Evolutionary conservation across 495 filamentous ascomycete species (phyloP).

Genomic region (Xylaria flabelliformis): DNA sequence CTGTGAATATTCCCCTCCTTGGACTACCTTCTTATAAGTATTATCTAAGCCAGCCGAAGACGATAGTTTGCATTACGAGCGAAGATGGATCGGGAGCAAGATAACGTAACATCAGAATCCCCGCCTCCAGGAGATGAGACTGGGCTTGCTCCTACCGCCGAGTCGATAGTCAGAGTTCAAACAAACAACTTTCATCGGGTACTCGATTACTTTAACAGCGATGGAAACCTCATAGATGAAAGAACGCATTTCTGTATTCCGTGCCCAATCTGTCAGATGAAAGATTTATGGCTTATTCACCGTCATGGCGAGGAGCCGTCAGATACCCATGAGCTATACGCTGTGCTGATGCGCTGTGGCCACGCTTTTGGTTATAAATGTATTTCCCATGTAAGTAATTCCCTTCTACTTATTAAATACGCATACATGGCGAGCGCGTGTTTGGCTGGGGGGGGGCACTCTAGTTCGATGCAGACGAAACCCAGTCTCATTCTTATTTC

Average conservation of each 20-base stretch:
- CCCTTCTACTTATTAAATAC: too few relatives aligned
- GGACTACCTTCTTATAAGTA: neutral
- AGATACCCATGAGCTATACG: slow-evolving; percentile 20
- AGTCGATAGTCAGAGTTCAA: neutral
- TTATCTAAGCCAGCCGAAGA: neutral
- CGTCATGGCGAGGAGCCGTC: slow-evolving; percentile 6
- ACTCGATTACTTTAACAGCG: slow-evolving; percentile 26
- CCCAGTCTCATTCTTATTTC: neutral
- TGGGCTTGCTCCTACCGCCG: neutral
- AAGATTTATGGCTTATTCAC: slow-evolving; percentile 24
- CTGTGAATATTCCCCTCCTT: neutral
- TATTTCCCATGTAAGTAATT: neutral
- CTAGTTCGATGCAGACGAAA: neutral
- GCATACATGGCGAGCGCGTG: too few relatives aligned
- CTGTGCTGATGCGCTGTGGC: slow-evolving; percentile 28
- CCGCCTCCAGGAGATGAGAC: neutral
- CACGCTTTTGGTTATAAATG: slow-evolving; percentile 28
- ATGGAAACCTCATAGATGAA: slow-evolving; percentile 21
- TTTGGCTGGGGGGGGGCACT: too few relatives aligned
- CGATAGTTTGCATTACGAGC: neutral
- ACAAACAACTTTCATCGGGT: slow-evolving; percentile 27
- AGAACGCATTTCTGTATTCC: slow-evolving; percentile 22
- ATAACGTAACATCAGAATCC: neutral
- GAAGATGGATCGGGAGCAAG: neutral
- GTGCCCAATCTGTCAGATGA: slow-evolving; percentile 22